Base-by-base conservation (phyloP, 306 rosid genomes). In the Malus fusca region DNA sequence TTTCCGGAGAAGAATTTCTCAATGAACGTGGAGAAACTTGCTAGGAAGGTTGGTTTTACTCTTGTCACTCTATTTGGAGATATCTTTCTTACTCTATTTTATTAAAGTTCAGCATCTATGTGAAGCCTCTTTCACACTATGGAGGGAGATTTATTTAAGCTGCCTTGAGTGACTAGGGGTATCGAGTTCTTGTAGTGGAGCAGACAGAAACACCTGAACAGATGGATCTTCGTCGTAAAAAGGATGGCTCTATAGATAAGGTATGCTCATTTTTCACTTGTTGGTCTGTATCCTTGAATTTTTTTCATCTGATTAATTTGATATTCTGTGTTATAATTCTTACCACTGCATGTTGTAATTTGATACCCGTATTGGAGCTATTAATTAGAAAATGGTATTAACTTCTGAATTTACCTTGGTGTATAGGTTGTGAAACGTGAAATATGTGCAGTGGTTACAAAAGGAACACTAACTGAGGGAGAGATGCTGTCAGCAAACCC, bases 171-270 rank as follows among this genome's bases (percentile, higher is more conserved):
- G 77, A 44, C 80, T 92, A 92, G 99, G 99, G 93, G 68, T 92
- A 88, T 81, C 87, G 97, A 75, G 93, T 95, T 83, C 97, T 95
- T 82, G 99, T 95, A 71, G 87, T 92, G 53, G 99, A 95, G 80
- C 97, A 95, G 86, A 95, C 97, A 68, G 99, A 95, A 92, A 95
- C 99, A 78, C 99, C 97, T 67, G 97, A 89, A 68, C 97, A 95
- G 84, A 80, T 95, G 80, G 96, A 90, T 85, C 78, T 86, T 76
- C 93, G 96, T 63, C 93, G 99, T 69, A 95, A 87, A 81, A 90
- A 88, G 89, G 88, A 88, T 72, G 97, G 99, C 74, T 89, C 92
- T 42, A 90, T 88, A 81, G 99, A 95, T 76, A 95, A 95, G 92
- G 99, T 89, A 66, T 56, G 77, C 72, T 53, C 48, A 46, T 26